Percentiles rank a stretch among this genome's conserved stretches.
Conservation (phyloP, 805 yeast species). For the Wickerhamiella shivajii region DNA sequence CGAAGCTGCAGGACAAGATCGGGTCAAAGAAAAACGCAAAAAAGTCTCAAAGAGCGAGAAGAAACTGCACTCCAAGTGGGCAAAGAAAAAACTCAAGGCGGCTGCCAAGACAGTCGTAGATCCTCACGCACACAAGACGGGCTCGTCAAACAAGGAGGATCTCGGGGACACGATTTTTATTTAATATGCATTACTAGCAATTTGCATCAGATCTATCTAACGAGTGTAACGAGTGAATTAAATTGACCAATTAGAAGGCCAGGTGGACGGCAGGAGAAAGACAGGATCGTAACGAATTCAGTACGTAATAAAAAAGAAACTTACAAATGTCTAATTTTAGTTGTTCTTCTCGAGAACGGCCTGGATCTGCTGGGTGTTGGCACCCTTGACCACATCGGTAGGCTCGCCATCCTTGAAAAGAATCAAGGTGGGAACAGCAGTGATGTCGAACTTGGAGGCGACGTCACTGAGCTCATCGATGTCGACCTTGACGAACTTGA, state of each 20-base stretch:
- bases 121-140: too few species aligned
- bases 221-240: neutral
- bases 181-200: neutral
- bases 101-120: too few species aligned
- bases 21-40: neutral
- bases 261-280: too few species aligned
- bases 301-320: neutral
- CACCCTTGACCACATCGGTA: constrained; percentile 73
- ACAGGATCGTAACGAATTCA: too few species aligned
- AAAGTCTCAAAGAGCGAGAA: neutral
- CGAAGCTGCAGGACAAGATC: neutral
- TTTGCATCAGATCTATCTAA: neutral
- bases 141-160: too few species aligned
- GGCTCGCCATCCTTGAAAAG: constrained; percentile 74
- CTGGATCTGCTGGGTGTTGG: constrained; percentile 43
- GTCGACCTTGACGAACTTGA: constrained; percentile 77
- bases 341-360: constrained; percentile 51
- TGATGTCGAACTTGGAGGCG: constrained; percentile 54
- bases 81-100: too few species aligned
- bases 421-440: constrained; percentile 54
- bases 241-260: too few species aligned
- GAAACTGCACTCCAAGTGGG: too few species aligned
- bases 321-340: constrained; percentile 5
- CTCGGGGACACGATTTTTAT: neutral
- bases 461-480: constrained; percentile 68